phyloP scores from a whole-genome alignment of 805 yeast species.

The Ogataea trehaloabstinens region DNA sequence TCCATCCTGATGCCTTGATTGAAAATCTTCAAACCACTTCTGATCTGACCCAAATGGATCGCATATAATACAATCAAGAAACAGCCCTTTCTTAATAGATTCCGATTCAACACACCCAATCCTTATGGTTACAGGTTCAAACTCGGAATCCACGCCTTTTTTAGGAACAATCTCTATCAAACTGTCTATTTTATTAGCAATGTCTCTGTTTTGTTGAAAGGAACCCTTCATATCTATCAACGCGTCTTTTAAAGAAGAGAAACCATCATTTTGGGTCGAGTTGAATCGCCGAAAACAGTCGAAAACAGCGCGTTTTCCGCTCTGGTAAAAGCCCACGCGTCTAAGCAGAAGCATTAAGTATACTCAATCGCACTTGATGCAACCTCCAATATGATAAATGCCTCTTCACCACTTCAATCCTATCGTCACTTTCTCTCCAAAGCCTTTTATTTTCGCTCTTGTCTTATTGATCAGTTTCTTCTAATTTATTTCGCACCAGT shows the following conservation, averaged over 20 bases:
- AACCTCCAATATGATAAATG: too few species aligned
- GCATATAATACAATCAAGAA: slow-evolving; percentile 25
- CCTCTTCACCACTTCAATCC: too few species aligned
- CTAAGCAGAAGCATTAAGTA: too few species aligned
- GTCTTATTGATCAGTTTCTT: background rate
- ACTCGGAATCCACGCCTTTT: slow-evolving; percentile 3
- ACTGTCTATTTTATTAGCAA: slow-evolving; percentile 15
- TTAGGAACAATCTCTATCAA: slow-evolving; percentile 16
- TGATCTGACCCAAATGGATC: slow-evolving; percentile 31
- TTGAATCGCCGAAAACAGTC: background rate
- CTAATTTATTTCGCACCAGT: too few species aligned
- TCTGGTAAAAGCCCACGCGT: background rate
- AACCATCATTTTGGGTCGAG: slow-evolving; percentile 2
- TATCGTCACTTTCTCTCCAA: too few species aligned
- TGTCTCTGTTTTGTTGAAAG: slow-evolving; percentile 11
- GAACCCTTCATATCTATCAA: slow-evolving; percentile 12
- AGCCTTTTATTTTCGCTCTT: background rate
- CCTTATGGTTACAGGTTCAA: slow-evolving; percentile 23
- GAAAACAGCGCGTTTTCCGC: background rate
- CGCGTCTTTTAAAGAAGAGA: slow-evolving; percentile 2
- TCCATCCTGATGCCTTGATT: slow-evolving; percentile 2
- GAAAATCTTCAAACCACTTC: slow-evolving; percentile 15
- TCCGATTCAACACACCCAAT: slow-evolving; percentile 29
- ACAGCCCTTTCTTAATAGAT: slow-evolving; percentile 17
- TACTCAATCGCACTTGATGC: too few species aligned